Percentiles rank a stretch among this genome's conserved stretches.
Evolutionary conservation across 2,329 filamentous ascomycete genomes (phyloP).

Genomic region (Beauveria sp.): DNA sequence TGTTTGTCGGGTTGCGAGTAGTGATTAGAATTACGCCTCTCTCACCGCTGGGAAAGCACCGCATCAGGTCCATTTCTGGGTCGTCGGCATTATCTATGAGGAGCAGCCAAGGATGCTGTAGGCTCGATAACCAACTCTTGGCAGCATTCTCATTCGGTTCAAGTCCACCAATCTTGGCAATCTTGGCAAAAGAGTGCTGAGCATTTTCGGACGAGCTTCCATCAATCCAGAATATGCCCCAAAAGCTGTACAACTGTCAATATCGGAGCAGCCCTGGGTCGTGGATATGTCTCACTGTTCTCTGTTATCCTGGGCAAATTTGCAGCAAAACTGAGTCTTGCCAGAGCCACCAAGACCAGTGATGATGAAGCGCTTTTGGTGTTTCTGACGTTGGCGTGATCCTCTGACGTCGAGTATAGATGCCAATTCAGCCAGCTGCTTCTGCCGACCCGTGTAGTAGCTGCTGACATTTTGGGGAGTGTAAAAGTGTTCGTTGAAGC

Average conservation of each 20-base stretch:
- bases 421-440: not conserved
- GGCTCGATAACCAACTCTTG: conserved; percentile 7
- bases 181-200: not conserved
- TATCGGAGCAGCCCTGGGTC: not conserved
- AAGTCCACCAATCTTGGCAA: conserved; percentile 5
- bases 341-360: conserved; percentile 10
- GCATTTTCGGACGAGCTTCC: conserved; percentile 4
- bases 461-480: not conserved
- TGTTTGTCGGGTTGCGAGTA: conserved; percentile 10
- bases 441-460: not conserved
- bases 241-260: not conserved
- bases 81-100: conserved; percentile 12
- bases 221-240: conserved; percentile 11
- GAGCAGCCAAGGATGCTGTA: conserved; percentile 2
- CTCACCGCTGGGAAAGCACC: conserved; percentile 6
- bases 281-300: not conserved
- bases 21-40: conserved; percentile 12
- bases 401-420: not conserved
- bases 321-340: conserved; percentile 11
- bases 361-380: conserved; percentile 10
- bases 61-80: not conserved
- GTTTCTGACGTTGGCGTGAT: not conserved
- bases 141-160: conserved; percentile 5
- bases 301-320: conserved; percentile 10
- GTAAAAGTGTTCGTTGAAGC: conserved; percentile 1